Base-by-base conservation (phyloP, 345 rosid genomes). In the Schrenkiella parvula region DNA sequence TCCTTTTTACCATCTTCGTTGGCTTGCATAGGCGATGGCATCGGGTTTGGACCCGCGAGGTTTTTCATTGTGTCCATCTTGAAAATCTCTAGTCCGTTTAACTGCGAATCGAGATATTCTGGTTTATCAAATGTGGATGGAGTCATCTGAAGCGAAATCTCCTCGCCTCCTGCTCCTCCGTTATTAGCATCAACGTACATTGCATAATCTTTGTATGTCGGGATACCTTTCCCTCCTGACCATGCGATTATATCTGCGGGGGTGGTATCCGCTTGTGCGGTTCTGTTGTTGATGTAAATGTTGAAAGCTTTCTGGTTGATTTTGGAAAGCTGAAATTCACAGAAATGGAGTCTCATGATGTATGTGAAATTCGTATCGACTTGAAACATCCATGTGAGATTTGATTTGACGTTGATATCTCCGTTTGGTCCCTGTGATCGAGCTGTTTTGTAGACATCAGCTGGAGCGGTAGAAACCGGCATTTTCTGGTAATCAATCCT, bases 1-100 rank as follows among this genome's bases (percentile, higher is more conserved):
- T 68, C 68, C 0, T 46, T 70, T 1, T 66, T 70, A 2, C 63
- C 67, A 39, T 68, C 71, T 7, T 80, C 76, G 34, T 75, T 47
- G 10, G 74, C 79, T 39, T 84, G 87, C 89, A 89, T 76, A 12
- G 70, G 72, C 0, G 97, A 88, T 8, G 78, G 80, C 60, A 80
- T 54, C 1, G 97, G 93, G 75, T 92, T 89, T 3, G 78, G 84
- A 19, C 97, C 93, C 0, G 89, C 96, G 50, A 95, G 68, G 66
- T 75, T 86, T 61, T 75, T 79, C 37, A 29, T 73, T 18, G 64
- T 48, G 11, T 73, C 80, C 41, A 88, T 79, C 84, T 95, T 91
- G 82, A 89, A 88, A 48, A 95, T 75, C 74, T 95, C 97, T 1
- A 91, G 18, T 2, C 96, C 96, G 41, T 86, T 95, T 18, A 91